Evolutionary conservation across 352 stramenopile species (phyloP), one percentile per base, ranked within the genome.

Genomic region (Pythium insidiosum): DNA sequence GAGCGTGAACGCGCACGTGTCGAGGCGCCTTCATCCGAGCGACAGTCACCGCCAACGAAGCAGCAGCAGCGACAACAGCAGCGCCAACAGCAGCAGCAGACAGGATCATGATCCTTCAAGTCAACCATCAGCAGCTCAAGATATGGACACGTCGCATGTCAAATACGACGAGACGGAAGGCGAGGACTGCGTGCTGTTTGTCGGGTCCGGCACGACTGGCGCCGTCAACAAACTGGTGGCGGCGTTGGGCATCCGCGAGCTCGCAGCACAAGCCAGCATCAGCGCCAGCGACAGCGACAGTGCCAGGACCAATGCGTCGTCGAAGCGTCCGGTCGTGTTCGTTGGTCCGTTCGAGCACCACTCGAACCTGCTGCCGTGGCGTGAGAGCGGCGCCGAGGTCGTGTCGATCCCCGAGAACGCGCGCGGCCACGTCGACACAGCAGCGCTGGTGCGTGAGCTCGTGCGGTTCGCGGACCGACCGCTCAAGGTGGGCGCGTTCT

Each of bases 291-390:
- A 5, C 42, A 22, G 24, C 22, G 9, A 34, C 15, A 15, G 9
- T 16, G 37, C 6, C 11, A 24, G 20, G 15, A n/a, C n/a, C n/a
- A n/a, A n/a, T 12, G 22, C 1, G 6, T 13, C 9, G 12, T 24
- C 40, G 16, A 60, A 51, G 60, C 75, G 46, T 0, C 76, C 91
- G 0, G 78, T 97, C 6, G 85, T 98, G 42, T 90, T 97, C 38
- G 86, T 89, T 13, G 77, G 89, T 31, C 95, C 95, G 5, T 98
- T 96, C 46, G 96, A 98, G 60, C 95, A 99, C 63, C 96, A 99
- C 61, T 98, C 89, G 24, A 99, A 98, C 68, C 55, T 99, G 12
- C 61, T 99, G 9, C 95, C 95, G 4, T 99, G 95, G 95, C 63
- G 95, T 36, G 96, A 99, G 69, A 92, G 73, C 43, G 69, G 48